Evolutionary conservation across 768 basidiomycete species (phyloP), one percentile per base, ranked within the genome.

Genomic region (Tricholoma flavovirens): DNA sequence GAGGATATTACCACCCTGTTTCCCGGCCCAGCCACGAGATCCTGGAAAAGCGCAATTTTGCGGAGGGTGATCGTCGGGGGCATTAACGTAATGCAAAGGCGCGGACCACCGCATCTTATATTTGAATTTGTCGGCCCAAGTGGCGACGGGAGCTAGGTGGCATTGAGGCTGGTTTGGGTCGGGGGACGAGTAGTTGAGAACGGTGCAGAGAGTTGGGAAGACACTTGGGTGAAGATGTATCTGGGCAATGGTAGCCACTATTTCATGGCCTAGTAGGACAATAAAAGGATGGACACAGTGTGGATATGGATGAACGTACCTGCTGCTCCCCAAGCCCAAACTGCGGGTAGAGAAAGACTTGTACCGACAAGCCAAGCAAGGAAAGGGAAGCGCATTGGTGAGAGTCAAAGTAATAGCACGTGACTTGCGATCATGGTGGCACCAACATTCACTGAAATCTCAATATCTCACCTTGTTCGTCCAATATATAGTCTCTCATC

Each of bases 191-290:
- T 73, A 70, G 59, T 85, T 77, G 60, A 97, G 84, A 62, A 98
- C 85, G 26, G 74, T 69, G 60, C 88, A 90, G 53, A 97, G 72
- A 30, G 76, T 78, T 2, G 82, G 77, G 38, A 87, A 76, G 4
- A 87, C 85, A 2, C 73, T 74, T 0, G 90, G 90, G 67, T 91
- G 82, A 2, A 98, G 80, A 67, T 97, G 84, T 57, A 95, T 91
- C 67, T 98, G 89, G 1, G 96, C 96, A 55, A 98, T 89, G 4
- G 94, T 96, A 1, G 94, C 95, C 5, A 93, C 83, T 30, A 97
- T 86, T 74, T 97, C 90, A 63, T 98, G 95, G 3, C 95, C 93
- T 84, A 59, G n/a, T 22, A 35, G 24, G 24, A 26, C n/a, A n/a
- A 26, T 26, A 26, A 26, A 26, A n/a, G n/a, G n/a, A n/a, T n/a